Evolutionary conservation across 106 monocot genomes (phyloP).

Genomic region (Dioscorea zingiberensis): DNA sequence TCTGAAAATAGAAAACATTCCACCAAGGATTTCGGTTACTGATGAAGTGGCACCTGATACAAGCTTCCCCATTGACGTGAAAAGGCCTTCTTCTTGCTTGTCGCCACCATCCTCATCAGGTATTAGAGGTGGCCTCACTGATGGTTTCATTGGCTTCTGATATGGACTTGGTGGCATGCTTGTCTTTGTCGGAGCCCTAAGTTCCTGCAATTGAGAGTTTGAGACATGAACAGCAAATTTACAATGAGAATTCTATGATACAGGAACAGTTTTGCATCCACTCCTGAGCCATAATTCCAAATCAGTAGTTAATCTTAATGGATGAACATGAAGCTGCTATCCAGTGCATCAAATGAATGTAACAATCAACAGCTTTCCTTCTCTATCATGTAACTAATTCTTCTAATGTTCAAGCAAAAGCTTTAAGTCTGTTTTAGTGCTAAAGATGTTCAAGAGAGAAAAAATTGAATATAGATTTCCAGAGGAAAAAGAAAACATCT

Average conservation of each 20-base stretch:
- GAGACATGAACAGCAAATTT: background rate
- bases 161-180: conserved; percentile 41
- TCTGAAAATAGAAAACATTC: conserved; percentile 30
- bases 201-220: conserved; percentile 38
- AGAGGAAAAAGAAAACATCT: background rate
- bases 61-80: conserved; percentile 58
- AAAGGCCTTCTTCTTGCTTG: conserved; percentile 68
- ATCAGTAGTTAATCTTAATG: too few species aligned
- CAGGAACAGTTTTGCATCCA: too few species aligned
- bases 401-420: too few species aligned
- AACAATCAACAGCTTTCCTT: too few species aligned
- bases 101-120: conserved; percentile 41
- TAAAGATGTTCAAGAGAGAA: too few species aligned
- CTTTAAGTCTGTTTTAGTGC: too few species aligned
- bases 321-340: too few species aligned
- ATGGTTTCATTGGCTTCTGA: conserved; percentile 54
- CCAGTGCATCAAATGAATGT: too few species aligned
- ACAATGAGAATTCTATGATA: background rate
- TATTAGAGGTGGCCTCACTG: conserved; percentile 64
- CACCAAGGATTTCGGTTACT: conserved; percentile 32
- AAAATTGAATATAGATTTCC: too few species aligned
- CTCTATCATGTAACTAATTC: too few species aligned
- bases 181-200: conserved; percentile 27
- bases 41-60: conserved; percentile 42
- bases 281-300: too few species aligned